Evolutionary conservation across 768 basidiomycete species (phyloP), one percentile per base, ranked within the genome.

Genomic region (Zangia roseola): DNA sequence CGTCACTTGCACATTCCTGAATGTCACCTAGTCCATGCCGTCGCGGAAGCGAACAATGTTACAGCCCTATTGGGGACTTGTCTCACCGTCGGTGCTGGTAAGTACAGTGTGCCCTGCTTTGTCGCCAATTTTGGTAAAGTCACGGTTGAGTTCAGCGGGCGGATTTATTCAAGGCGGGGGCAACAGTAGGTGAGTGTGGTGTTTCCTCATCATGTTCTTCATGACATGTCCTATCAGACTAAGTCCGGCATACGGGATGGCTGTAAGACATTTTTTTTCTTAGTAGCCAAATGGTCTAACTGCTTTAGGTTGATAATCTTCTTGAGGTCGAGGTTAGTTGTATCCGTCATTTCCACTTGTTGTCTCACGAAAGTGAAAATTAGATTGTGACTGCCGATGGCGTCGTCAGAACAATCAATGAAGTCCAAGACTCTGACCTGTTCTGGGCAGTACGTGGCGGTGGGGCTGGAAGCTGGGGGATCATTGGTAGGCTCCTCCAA

Each of bases 371-470:
- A n/a, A n/a, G n/a, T n/a, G n/a, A n/a, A n/a, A n/a, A n/a, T n/a
- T 65, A 62, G 5, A 54, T 77, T 3, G 75, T 81, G 9, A 74
- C 68, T 17, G 63, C 78, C 0, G 61, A 68, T 38, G 78, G 77
- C 8, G 48, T 62, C 2, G 51, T 69, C 30, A 59, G 74, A 38
- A 69, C 54, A 2, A 72, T 69, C 28, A 81, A 79, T 54, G 54
- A 60, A 0, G 63, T 65, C 49, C 63, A 69, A 39, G 67, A 79
- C 54, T 14, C 65, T 7, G 76, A 80, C 43, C 66, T 82, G 0
- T 81, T 77, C 59, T 81, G 77, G 74, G 81, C 80, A 0, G 54
- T 81, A 20, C 68, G 80, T 34, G 79, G 79, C 0, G 77, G 74
- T 5, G 79, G 79, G 4, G 78, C 75, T 1, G 74, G 77, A 13